Evolutionary conservation across 352 stramenopile species (phyloP), one percentile per base, ranked within the genome.

Genomic region (Phytophthora multivora): DNA sequence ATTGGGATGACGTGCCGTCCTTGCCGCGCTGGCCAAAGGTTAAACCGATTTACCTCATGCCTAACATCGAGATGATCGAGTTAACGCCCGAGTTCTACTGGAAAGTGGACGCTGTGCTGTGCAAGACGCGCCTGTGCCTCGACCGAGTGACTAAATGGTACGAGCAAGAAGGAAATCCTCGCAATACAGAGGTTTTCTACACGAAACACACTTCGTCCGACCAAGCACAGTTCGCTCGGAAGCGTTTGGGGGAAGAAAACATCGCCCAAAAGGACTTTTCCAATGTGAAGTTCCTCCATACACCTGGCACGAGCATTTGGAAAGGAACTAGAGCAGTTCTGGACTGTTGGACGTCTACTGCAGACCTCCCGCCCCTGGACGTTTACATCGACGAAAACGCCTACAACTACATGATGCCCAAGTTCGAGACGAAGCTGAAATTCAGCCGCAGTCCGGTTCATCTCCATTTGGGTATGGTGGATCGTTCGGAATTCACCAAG

Each of bases 1-100:
- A 88, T 42, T 88, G 76, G 79, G 49, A 80, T 9, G 59, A 26
- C 9, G 31, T 75, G 3, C 57, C 51, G 8, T 38, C 46, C 1
- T 35, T 40, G 21, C 38, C 60, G 7, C 31, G 42, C 1, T 80
- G 71, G 60, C 71, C 69, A 3, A 58, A 68, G 33, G 33, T 65
- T 11, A 88, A 86, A 35, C 65, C 74, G 0, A 33, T 88, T 16
- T 88, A 79, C 36, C 19, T 80, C 1, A 83, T 80, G 67, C 73
- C 73, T 5, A 82, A 82, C 43, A 79, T 82, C 16, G 70, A 88
- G 49, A 90, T 90, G 78, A 66, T 71, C 51, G 71, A 90, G 63
- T 51, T 91, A 11, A 62, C 61, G 4, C 48, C 66, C 0, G 36
- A 61, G 2, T 60, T 88, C 35, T 84, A 86, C 43, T 86, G 80